Evolutionary conservation across 106 monocot genomes (phyloP).

Genomic region (Dioscorea alata): DNA sequence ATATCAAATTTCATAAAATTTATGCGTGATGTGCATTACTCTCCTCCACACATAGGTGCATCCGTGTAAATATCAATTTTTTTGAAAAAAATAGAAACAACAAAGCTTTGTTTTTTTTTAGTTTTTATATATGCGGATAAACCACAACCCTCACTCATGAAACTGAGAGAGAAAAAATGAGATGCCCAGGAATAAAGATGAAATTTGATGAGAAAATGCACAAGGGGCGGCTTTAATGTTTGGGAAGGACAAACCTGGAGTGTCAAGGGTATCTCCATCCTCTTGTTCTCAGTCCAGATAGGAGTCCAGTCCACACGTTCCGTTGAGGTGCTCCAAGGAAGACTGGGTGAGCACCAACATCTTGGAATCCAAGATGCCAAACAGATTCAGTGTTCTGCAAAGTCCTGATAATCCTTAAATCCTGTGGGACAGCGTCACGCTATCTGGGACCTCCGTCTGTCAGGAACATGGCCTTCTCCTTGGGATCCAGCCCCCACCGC

Average conservation of each 20-base stretch:
- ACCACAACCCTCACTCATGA: no score
- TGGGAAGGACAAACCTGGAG: not conserved
- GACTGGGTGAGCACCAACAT: conserved; percentile 72
- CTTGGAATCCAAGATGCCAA: conserved; percentile 65
- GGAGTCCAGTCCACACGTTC: conserved; percentile 46
- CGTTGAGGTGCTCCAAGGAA: conserved; percentile 70
- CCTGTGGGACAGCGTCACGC: conserved; percentile 56
- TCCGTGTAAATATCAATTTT: no score
- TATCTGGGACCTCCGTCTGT: conserved; percentile 69
- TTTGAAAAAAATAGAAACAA: no score
- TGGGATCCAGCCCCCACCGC: conserved; percentile 84
- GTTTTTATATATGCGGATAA: no score
- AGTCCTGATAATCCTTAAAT: conserved; percentile 92
- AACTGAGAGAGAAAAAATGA: no score
- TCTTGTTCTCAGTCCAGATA: conserved; percentile 22
- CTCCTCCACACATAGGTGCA: no score
- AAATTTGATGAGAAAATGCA: no score
- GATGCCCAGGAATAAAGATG: no score
- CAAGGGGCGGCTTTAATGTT: no score
- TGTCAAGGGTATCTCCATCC: not conserved
- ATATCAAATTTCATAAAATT: no score
- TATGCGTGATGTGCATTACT: no score
- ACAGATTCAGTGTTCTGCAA: conserved; percentile 84
- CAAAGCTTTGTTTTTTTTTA: no score
- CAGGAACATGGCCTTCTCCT: conserved; percentile 67